phyloP scores from a whole-genome alignment of 257 asterid species.

The Solanum microdontum region DNA sequence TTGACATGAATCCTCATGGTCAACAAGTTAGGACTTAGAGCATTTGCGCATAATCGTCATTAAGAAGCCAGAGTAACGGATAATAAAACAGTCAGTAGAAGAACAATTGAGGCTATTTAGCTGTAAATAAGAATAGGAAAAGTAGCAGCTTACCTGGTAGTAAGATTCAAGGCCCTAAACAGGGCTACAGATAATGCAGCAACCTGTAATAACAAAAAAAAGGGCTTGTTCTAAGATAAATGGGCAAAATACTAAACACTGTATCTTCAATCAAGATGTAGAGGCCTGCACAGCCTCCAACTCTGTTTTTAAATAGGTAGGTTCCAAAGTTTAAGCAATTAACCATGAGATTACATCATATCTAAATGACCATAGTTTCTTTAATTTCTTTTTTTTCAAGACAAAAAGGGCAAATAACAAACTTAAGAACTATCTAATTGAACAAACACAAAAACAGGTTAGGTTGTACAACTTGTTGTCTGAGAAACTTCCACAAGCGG shows the following conservation, averaged over 20 bases:
- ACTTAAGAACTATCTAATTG: not conserved
- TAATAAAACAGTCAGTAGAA: not conserved
- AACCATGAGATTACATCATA: not conserved
- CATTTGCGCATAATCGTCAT: not conserved
- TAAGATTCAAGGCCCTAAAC: slow-evolving; percentile 81
- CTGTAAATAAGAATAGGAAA: not conserved
- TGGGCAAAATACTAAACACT: slow-evolving; percentile 4
- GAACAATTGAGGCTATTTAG: not conserved
- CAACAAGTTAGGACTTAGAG: not conserved
- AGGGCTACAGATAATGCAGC: slow-evolving; percentile 81
- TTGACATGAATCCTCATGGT: not conserved
- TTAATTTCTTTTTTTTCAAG: not conserved
- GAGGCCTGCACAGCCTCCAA: not conserved
- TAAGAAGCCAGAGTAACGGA: not conserved
- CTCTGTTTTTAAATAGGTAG: not conserved
- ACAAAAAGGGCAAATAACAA: not conserved
- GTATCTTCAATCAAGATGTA: not conserved
- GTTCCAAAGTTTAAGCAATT: not conserved
- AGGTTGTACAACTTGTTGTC: not conserved
- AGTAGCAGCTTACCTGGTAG: slow-evolving; percentile 47
- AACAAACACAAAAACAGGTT: not conserved
- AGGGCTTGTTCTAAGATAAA: not conserved
- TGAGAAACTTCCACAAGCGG: not conserved
- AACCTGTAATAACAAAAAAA: slow-evolving; percentile 31
- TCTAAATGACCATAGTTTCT: not conserved